A percentile compares a stretch with the other conserved stretches of the same genome.
Conservation (phyloP, 441 rosid genomes). For the Erodium moschatum region DNA sequence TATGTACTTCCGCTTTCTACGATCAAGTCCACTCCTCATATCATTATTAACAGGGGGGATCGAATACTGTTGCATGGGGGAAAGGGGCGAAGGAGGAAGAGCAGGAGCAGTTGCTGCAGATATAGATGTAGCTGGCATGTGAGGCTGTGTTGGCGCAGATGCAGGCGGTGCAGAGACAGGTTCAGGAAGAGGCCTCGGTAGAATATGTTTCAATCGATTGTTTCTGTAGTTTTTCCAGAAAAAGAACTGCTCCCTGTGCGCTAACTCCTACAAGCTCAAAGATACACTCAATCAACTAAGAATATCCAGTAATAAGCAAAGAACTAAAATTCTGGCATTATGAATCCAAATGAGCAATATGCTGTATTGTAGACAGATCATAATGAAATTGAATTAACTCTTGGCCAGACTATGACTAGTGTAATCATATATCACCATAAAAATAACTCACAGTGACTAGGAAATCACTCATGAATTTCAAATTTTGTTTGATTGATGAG, state of each 20-base stretch:
- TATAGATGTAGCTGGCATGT: slow-evolving; percentile 38
- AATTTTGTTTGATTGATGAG: not conserved
- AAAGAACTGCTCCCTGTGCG: slow-evolving; percentile 89
- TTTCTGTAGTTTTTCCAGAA: slow-evolving; percentile 94
- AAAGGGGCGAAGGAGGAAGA: slow-evolving; percentile 37
- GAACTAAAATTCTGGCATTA: not conserved
- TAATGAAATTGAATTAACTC: not conserved
- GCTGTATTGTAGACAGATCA: not conserved
- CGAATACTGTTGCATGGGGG: slow-evolving; percentile 68
- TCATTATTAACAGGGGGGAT: slow-evolving; percentile 26
- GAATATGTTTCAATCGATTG: slow-evolving; percentile 2
- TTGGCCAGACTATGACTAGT: not conserved
- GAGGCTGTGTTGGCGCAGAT: slow-evolving; percentile 28
- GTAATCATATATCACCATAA: not conserved
- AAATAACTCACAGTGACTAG: no score
- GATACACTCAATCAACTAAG: slow-evolving; percentile 11
- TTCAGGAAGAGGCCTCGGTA: no score
- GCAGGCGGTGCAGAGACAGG: no score
- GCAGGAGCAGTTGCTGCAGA: slow-evolving; percentile 33
- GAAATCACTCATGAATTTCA: not conserved
- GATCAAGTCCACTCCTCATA: slow-evolving; percentile 54
- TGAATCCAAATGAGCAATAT: not conserved
- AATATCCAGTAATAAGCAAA: not conserved
- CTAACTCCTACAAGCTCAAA: slow-evolving; percentile 50
- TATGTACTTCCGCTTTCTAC: slow-evolving; percentile 77